Evolutionary conservation across 2,329 filamentous ascomycete species (phyloP).

Genomic region (Apiospora hydei): DNA sequence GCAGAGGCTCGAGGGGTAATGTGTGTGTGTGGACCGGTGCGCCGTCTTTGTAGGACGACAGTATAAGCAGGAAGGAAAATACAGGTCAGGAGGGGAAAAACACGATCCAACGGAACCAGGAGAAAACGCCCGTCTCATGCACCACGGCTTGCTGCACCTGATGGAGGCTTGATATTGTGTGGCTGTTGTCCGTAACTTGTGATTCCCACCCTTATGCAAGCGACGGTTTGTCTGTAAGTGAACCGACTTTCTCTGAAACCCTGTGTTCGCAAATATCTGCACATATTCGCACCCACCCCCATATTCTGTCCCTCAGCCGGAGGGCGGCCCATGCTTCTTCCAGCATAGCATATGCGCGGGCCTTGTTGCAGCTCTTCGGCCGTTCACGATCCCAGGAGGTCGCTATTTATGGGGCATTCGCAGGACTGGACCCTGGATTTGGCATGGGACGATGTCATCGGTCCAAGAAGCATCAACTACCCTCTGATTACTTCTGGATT

Average conservation of each 20-base stretch:
- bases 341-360: constrained; percentile 19
- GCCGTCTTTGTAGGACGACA: constrained; percentile 10
- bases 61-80: constrained; percentile 1
- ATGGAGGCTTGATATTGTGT: constrained; percentile 27
- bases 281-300: constrained; percentile 14
- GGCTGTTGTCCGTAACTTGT: constrained; percentile 25
- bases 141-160: constrained; percentile 27
- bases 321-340: constrained; percentile 15
- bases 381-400: constrained; percentile 6
- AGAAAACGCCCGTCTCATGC: constrained; percentile 24
- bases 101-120: background rate
- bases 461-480: background rate
- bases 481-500: background rate
- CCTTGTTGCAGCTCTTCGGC: constrained; percentile 2
- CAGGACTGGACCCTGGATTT: constrained; percentile 17
- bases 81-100: background rate
- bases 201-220: constrained; percentile 36
- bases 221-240: constrained; percentile 40
- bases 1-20: background rate
- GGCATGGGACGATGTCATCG: constrained; percentile 18
- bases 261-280: constrained; percentile 15
- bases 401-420: constrained; percentile 10
- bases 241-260: constrained; percentile 22
- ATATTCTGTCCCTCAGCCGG: background rate
- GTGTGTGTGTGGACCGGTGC: constrained; percentile 1